A percentile compares a stretch with the other conserved stretches of the same genome.
Evolutionary conservation across 306 rosid genomes (phyloP).

Genomic region (Sophora flavescens): DNA sequence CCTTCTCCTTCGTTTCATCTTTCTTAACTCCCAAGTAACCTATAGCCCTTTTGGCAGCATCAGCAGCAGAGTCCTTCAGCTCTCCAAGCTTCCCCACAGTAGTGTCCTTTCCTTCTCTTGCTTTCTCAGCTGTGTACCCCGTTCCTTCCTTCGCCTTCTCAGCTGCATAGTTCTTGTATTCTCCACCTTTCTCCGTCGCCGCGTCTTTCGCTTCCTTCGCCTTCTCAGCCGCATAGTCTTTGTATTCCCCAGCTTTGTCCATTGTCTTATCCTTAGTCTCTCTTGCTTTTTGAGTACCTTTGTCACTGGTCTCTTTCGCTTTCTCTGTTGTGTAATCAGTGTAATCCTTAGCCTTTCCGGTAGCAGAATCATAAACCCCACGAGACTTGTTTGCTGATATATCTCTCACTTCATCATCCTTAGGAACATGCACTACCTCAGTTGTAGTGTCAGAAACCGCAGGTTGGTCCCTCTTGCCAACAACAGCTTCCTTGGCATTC

Average conservation of each 20-base stretch:
- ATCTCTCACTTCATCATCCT: constrained; percentile 41
- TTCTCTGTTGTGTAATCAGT: constrained; percentile 30
- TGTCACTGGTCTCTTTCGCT: constrained; percentile 42
- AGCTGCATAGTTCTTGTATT: constrained; percentile 39
- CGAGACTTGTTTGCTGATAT: constrained; percentile 36
- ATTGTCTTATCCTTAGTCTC: constrained; percentile 39
- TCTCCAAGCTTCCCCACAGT: constrained; percentile 59
- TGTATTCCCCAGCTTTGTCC: constrained; percentile 46
- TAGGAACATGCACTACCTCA: background rate
- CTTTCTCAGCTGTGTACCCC: constrained; percentile 57
- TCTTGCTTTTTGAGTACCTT: constrained; percentile 43
- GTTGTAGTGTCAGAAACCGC: background rate
- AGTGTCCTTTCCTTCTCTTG: constrained; percentile 60
- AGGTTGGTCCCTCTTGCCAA: constrained; percentile 57
- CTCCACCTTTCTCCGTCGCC: constrained; percentile 41
- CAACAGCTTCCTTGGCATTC: constrained; percentile 74
- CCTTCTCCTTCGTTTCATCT: constrained; percentile 61
- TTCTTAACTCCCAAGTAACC: constrained; percentile 65
- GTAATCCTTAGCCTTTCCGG: background rate
- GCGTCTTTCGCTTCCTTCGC: constrained; percentile 51
- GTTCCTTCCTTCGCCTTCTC: constrained; percentile 32
- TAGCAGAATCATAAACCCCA: constrained; percentile 13
- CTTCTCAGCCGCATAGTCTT: constrained; percentile 40
- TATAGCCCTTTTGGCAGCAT: constrained; percentile 40
- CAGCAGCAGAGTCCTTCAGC: constrained; percentile 48